phyloP scores from a whole-genome alignment of 129 eudicot genomes.

The Centrapalus pauciflorus region DNA sequence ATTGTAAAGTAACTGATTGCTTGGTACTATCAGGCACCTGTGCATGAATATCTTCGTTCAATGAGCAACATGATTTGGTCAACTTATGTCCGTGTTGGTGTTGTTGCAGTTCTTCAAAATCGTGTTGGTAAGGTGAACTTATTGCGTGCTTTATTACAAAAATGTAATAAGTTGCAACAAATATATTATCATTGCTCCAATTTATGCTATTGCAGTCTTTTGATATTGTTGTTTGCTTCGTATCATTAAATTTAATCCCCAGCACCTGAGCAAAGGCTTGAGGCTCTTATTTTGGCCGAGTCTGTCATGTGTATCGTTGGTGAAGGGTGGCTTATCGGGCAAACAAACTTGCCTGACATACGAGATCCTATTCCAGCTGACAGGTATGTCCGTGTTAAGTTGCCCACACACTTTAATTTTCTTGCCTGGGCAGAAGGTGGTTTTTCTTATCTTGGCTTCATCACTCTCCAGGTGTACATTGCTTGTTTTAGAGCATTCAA shows the following conservation, averaged over 20 bases:
- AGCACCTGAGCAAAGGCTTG: conserved; percentile 72
- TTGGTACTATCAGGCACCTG: conserved; percentile 47
- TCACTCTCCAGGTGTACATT: conserved; percentile 68
- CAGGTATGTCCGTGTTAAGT: conserved; percentile 36
- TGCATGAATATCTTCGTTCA: conserved; percentile 47
- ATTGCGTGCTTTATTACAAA: conserved; percentile 7
- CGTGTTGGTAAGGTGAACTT: conserved; percentile 60
- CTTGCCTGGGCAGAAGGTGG: conserved; percentile 11
- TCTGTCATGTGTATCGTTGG: conserved; percentile 64
- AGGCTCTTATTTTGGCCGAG: conserved; percentile 78
- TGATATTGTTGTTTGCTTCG: too few relatives aligned
- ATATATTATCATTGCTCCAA: too few relatives aligned
- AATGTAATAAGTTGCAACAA: not conserved
- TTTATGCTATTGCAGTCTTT: too few relatives aligned
- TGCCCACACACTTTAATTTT: not conserved
- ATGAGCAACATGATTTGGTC: conserved; percentile 50
- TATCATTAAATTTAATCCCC: conserved; percentile 26
- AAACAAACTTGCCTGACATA: conserved; percentile 36
- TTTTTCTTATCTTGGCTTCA: conserved; percentile 3
- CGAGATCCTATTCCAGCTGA: conserved; percentile 58
- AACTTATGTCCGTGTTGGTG: conserved; percentile 56
- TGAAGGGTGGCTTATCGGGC: conserved; percentile 72
- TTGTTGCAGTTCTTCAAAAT: conserved; percentile 72
- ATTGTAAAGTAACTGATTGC: conserved; percentile 4
- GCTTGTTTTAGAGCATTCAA: conserved; percentile 86